phyloP scores from a whole-genome alignment of 257 asterid species.

The Sherardia arvensis region DNA sequence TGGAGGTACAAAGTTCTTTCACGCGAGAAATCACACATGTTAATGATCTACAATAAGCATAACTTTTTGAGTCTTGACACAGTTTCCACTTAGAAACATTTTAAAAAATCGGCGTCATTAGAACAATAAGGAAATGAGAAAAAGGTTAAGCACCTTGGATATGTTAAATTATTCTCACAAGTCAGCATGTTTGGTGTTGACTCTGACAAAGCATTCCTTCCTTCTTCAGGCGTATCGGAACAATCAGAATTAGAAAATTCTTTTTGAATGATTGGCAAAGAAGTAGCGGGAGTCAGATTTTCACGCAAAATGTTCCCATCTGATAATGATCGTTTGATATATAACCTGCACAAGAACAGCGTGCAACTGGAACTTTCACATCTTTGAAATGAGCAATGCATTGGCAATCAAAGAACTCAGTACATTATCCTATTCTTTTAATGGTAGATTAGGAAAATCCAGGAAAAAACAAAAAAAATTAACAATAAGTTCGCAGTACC shows the following conservation, averaged over 20 bases:
- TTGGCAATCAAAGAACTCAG: not conserved
- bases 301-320: conserved; percentile 79
- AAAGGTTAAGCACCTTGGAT: conserved; percentile 51
- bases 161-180: conserved; percentile 44
- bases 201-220: conserved; percentile 47
- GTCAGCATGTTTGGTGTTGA: conserved; percentile 60
- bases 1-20: too few relatives aligned
- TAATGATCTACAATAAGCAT: not conserved
- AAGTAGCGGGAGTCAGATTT: conserved; percentile 39
- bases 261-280: conserved; percentile 28
- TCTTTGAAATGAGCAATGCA: conserved; percentile 12
- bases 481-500: conserved; percentile 27
- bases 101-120: not conserved
- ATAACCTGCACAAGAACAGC: conserved; percentile 34
- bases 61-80: not conserved
- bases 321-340: conserved; percentile 71
- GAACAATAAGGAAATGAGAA: conserved; percentile 10
- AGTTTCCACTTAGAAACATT: not conserved
- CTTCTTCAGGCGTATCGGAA: conserved; percentile 38
- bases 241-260: conserved; percentile 38
- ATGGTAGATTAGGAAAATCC: not conserved
- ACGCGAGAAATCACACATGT: not conserved
- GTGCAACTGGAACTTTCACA: conserved; percentile 10
- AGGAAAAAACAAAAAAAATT: not conserved
- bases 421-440: not conserved